Evolutionary conservation across 2,329 filamentous ascomycete genomes (phyloP), one percentile per base, ranked within the genome.

Genomic region (Trichoderma polysporum): DNA sequence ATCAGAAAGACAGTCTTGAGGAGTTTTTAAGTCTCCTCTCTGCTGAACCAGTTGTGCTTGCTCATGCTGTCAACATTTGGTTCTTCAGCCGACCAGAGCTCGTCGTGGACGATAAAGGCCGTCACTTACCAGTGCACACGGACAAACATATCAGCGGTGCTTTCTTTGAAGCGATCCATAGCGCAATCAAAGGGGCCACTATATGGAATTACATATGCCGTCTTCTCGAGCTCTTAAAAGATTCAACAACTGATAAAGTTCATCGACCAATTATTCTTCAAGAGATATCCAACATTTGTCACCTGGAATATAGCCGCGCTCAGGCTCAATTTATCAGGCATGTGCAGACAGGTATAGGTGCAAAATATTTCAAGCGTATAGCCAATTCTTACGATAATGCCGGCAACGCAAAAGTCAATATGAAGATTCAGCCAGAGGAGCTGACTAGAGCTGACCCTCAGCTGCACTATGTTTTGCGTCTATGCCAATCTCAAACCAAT

Each of bases 81-180:
- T 81, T 81, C 70, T 80, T 76, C 66, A 81, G 74, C 62, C 74
- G 76, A 1, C 78, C 79, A 0, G 81, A 83, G 67, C 74, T 83
- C 3, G 66, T 85, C 0, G 68, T 74, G 0, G 83, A 85, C 58
- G 80, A 84, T 47, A 80, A 78, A 58, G 82, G 83, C 1, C 76
- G 79, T 1, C 67, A 53, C 0, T 53, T 82, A 2, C 77, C 79
- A 0, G 71, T 75, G 1, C 66, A 76, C n/a, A 79, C 77, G 0
- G 80, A 84, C 59, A 79, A 74, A 22, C 78, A 80, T 67, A 79
- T 83, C 66, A 82, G 78, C 61, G 71, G 70, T 2, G 74, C 80
- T 1, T 68, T 84, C 1, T 78, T 85, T 1, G 81, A 84, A 12
- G 72, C 76, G 0, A 63, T 84, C 0, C 76, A 83, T 19, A 68